Evolutionary conservation across 176 grass and related monocot genomes (phyloP).

Genomic region (Pontederia crassipes): DNA sequence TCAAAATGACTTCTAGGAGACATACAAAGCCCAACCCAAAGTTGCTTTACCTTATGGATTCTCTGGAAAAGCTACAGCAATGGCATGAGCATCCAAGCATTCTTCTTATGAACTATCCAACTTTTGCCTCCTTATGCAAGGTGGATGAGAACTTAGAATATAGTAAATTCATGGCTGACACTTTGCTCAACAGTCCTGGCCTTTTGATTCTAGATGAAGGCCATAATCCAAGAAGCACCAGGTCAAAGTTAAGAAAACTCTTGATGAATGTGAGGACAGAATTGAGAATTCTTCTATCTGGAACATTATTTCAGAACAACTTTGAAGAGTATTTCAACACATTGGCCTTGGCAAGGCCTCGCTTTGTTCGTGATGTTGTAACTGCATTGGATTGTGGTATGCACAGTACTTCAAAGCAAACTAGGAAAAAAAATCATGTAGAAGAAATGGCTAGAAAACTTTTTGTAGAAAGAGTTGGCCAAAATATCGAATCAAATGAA

Average conservation of each 20-base stretch:
- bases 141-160: slow-evolving; percentile 36
- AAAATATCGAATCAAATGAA: slow-evolving; percentile 57
- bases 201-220: slow-evolving; percentile 89
- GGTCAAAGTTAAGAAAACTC: slow-evolving; percentile 58
- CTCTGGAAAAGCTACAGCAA: slow-evolving; percentile 55
- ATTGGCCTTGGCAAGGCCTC: slow-evolving; percentile 75
- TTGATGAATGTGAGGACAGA: slow-evolving; percentile 92
- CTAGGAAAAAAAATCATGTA: slow-evolving; percentile 29
- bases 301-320: slow-evolving; percentile 90
- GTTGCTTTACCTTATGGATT: slow-evolving; percentile 40
- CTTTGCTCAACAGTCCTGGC: slow-evolving; percentile 63
- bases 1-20: slow-evolving; percentile 17
- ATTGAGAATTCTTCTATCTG: slow-evolving; percentile 77
- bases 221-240: slow-evolving; percentile 87
- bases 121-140: slow-evolving; percentile 59
- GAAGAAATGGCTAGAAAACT: slow-evolving; percentile 48
- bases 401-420: not conserved
- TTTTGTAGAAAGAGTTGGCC: slow-evolving; percentile 74
- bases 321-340: slow-evolving; percentile 97
- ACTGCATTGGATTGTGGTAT: slow-evolving; percentile 24
- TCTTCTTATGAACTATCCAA: slow-evolving; percentile 80
- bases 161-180: slow-evolving; percentile 34
- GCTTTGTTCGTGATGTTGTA: slow-evolving; percentile 64
- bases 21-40: slow-evolving; percentile 26
- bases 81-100: slow-evolving; percentile 77